These are phyloP conservation scores for Quercus engelmannii DNA, from an alignment of 306 rosid genomes.

Conservation along the genomic window DNA sequence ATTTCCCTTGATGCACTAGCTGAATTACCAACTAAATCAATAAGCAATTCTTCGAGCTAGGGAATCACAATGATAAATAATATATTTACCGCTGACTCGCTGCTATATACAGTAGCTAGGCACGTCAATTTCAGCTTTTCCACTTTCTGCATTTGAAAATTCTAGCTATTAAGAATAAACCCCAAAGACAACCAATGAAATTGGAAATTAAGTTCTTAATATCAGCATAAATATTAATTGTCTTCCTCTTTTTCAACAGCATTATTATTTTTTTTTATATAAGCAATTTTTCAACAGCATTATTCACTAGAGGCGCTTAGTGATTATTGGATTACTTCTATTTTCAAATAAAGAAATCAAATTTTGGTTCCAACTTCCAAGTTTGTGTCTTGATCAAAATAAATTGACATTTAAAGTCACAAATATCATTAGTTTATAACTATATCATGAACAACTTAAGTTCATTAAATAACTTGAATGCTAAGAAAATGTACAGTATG, in stretches of 20 bases:
- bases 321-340: too few species aligned
- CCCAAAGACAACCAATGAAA: too few species aligned
- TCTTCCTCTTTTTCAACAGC: not conserved
- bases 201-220: not conserved
- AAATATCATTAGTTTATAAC: not conserved
- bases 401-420: not conserved
- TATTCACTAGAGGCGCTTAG: too few species aligned
- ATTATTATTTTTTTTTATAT: not conserved
- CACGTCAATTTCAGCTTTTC: constrained; percentile 57
- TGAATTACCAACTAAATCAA: constrained; percentile 39
- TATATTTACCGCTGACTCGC: constrained; percentile 82
- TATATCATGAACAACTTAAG: not conserved
- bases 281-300: too few species aligned
- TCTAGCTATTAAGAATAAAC: too few species aligned
- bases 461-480: not conserved
- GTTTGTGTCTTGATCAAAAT: not conserved
- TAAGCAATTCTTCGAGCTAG: constrained; percentile 38
- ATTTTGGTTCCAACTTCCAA: too few species aligned
- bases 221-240: not conserved
- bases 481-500: too few species aligned
- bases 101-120: constrained; percentile 69
- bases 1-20: constrained; percentile 38
- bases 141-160: too few species aligned
- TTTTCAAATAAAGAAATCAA: too few species aligned
- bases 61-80: constrained; percentile 57